A percentile compares a stretch with the other conserved stretches of the same genome.
phyloP scores from a whole-genome alignment of 192 early-diverging fungal genomes.

The Lobulomyces angularis region DNA sequence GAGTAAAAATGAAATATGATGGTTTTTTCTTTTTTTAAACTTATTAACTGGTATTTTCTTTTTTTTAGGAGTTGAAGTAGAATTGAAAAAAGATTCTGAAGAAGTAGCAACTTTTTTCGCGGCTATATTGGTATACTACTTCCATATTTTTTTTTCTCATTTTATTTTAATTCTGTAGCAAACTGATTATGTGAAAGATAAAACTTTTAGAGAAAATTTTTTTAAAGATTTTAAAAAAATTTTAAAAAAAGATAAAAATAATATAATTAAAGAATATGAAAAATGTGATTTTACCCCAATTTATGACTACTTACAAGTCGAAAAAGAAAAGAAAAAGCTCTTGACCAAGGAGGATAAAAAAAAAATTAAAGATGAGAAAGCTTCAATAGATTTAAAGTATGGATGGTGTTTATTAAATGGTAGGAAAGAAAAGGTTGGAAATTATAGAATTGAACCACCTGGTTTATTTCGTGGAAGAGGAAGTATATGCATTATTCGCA shows the following conservation, averaged over 20 bases:
- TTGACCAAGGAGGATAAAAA: slow-evolving; percentile 85
- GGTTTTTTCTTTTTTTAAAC: slow-evolving; percentile 23
- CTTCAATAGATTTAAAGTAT: slow-evolving; percentile 60
- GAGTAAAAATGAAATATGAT: slow-evolving; percentile 76
- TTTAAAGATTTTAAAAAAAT: slow-evolving; percentile 75
- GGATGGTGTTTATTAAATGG: slow-evolving; percentile 67
- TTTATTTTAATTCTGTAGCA: too few species aligned
- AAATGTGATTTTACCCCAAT: slow-evolving; percentile 87
- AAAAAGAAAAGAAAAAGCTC: slow-evolving; percentile 67
- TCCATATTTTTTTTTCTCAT: too few species aligned
- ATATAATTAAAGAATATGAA: slow-evolving; percentile 60
- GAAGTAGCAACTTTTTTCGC: slow-evolving; percentile 95
- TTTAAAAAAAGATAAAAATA: slow-evolving; percentile 46
- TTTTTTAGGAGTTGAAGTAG: slow-evolving; percentile 26
- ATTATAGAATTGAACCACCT: slow-evolving; percentile 94
- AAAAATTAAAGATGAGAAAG: slow-evolving; percentile 57
- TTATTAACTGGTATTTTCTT: not conserved
- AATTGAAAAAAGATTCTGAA: slow-evolving; percentile 65
- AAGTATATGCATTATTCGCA: slow-evolving; percentile 8
- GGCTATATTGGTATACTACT: slow-evolving; percentile 62
- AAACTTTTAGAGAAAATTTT: slow-evolving; percentile 81
- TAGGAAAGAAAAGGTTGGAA: slow-evolving; percentile 92
- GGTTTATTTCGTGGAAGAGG: slow-evolving; percentile 89
- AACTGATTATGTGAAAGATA: slow-evolving; percentile 73
- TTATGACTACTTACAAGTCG: slow-evolving; percentile 57